These are phyloP conservation scores for Venturia carpophila DNA, from an alignment of 2,329 filamentous ascomycete genomes.

Conservation along the genomic window DNA sequence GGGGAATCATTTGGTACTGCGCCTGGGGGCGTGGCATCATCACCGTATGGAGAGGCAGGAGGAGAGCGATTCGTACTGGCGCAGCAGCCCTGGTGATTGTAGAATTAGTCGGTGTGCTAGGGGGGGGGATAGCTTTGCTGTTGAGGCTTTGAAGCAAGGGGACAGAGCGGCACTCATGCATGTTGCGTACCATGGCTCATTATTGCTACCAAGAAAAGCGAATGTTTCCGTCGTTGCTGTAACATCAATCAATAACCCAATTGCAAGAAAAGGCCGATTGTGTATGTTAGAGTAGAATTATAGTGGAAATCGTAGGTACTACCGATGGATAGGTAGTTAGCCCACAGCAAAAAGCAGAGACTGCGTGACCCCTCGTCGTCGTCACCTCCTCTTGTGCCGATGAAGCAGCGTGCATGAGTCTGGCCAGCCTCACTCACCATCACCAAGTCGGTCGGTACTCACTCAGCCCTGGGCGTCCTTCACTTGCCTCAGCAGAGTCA, in stretches of 20 bases:
- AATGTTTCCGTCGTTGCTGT: not conserved
- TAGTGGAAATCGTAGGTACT: not conserved
- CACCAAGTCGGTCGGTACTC: not conserved
- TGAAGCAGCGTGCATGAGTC: not conserved
- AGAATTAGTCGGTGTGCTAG: not conserved
- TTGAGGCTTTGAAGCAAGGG: not conserved
- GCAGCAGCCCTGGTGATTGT: conserved; percentile 12
- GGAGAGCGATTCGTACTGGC: conserved; percentile 1
- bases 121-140: too few species aligned
- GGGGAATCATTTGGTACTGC: not conserved
- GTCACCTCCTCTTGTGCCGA: not conserved
- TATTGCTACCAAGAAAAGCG: not conserved
- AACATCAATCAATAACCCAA: not conserved
- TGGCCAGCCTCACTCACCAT: not conserved
- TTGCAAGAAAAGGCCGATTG: too few species aligned
- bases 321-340: too few species aligned
- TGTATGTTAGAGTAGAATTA: not conserved
- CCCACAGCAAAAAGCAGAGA: too few species aligned
- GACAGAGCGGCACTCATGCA: too few species aligned
- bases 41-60: conserved; percentile 8
- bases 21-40: not conserved
- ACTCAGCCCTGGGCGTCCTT: not conserved
- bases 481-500: not conserved
- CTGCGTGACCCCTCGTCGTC: not conserved
- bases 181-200: conserved; percentile 15